Percentiles rank a stretch among this genome's conserved stretches.
Evolutionary conservation across 306 rosid species (phyloP).

Genomic region (Trichosanthes truncata): DNA sequence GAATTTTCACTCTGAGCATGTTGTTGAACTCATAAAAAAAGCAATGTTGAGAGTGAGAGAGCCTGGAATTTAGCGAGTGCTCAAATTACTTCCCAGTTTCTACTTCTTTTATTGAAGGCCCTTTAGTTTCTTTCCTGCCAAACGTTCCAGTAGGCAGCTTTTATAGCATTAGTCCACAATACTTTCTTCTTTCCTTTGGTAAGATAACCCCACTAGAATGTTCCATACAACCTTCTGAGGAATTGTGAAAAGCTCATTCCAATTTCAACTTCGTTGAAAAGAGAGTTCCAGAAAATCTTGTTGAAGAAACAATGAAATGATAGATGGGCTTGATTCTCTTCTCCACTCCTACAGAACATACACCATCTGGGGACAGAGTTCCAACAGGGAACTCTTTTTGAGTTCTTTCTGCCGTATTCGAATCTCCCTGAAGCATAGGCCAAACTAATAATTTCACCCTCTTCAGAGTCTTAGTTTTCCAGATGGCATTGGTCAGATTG

Average conservation of each 20-base stretch:
- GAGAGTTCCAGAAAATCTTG: not conserved
- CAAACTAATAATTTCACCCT: not conserved
- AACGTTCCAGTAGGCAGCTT: not conserved
- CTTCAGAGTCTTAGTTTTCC: not conserved
- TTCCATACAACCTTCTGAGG: not conserved
- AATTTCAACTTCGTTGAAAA: not conserved
- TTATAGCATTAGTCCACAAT: not conserved
- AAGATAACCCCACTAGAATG: not conserved
- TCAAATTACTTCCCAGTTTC: not conserved
- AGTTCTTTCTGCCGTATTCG: not conserved
- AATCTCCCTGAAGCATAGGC: not conserved
- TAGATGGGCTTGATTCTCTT: not conserved
- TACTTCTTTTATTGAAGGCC: not conserved
- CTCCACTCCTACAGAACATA: not conserved
- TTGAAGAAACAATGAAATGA: not conserved
- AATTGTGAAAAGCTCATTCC: no score
- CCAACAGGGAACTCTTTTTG: not conserved
- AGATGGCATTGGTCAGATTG: not conserved
- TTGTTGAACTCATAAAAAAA: no score
- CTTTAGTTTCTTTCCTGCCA: not conserved
- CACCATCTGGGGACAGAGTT: not conserved
- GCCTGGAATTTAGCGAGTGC: not conserved
- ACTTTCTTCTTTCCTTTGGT: not conserved
- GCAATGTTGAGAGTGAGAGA: not conserved
- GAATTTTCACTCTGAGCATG: no score